These are phyloP conservation scores for Trichoderma brevicompactum DNA, from an alignment of 2,329 filamentous ascomycete genomes.

Conservation along the genomic window DNA sequence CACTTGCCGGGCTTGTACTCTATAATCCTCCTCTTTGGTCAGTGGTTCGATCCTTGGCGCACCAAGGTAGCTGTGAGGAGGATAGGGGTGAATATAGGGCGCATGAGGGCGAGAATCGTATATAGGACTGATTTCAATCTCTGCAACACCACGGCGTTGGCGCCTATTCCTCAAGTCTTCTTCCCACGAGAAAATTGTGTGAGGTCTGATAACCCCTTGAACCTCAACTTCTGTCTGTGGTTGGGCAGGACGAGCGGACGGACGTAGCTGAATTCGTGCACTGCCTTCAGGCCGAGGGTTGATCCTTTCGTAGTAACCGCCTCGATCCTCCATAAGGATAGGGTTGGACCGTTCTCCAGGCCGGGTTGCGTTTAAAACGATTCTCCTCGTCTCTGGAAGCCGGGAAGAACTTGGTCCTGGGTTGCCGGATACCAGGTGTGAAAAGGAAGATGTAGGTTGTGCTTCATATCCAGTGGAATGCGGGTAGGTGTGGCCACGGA, in stretches of 20 bases:
- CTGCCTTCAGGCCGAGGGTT: slow-evolving; percentile 24
- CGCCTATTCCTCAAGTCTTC: slow-evolving; percentile 33
- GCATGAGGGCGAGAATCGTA: slow-evolving; percentile 24
- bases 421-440: slow-evolving; percentile 29
- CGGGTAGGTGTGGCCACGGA: slow-evolving; percentile 5
- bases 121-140: slow-evolving; percentile 34
- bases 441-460: slow-evolving; percentile 2
- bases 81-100: slow-evolving; percentile 8
- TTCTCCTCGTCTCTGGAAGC: slow-evolving; percentile 36
- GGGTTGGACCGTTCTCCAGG: slow-evolving; percentile 41
- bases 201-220: slow-evolving; percentile 22
- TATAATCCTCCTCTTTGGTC: slow-evolving; percentile 11
- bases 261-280: slow-evolving; percentile 22
- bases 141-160: slow-evolving; percentile 32
- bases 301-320: slow-evolving; percentile 45
- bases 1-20: slow-evolving; percentile 30
- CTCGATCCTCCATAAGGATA: slow-evolving; percentile 48
- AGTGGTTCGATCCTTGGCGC: slow-evolving; percentile 10
- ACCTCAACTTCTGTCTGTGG: background rate
- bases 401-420: slow-evolving; percentile 31
- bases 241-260: slow-evolving; percentile 19
- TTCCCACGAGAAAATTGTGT: slow-evolving; percentile 33
- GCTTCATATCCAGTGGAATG: slow-evolving; percentile 17
- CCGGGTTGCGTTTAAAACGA: slow-evolving; percentile 40
- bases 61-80: slow-evolving; percentile 4